Conservation (phyloP, 148 eudicot genomes). For the Pharnaceum exiguum region DNA sequence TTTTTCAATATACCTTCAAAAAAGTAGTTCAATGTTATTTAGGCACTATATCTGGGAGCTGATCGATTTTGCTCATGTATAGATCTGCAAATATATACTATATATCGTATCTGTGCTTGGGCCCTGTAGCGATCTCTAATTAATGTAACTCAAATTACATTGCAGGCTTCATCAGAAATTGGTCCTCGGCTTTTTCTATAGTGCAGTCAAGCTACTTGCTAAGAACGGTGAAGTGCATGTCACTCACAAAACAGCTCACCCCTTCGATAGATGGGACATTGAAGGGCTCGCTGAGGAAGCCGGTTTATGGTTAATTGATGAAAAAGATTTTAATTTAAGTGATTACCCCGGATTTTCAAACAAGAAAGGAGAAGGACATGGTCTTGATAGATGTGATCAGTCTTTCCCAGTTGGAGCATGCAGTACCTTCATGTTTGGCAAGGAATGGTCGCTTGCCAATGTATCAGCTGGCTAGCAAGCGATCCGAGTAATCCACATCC, state of each 20-base stretch:
- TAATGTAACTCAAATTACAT: not conserved
- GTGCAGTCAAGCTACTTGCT: conserved; percentile 18
- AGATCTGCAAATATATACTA: too few species aligned
- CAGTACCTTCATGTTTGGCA: conserved; percentile 19
- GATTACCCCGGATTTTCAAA: conserved; percentile 29
- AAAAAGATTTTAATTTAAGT: conserved; percentile 2
- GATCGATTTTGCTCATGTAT: too few species aligned
- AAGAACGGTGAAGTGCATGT: conserved; percentile 24
- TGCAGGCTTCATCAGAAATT: conserved; percentile 19
- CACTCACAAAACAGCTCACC: conserved; percentile 37
- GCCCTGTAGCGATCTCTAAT: not conserved
- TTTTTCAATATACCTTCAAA: too few species aligned
- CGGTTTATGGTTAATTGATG: conserved; percentile 5
- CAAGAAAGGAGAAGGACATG: conserved; percentile 20
- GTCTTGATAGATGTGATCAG: not conserved
- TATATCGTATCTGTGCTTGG: not conserved
- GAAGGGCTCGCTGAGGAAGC: conserved; percentile 16
- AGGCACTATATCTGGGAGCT: too few species aligned
- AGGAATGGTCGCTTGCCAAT: too few species aligned
- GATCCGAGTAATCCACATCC: too few species aligned
- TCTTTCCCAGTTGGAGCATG: conserved; percentile 26
- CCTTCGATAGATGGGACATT: conserved; percentile 25
- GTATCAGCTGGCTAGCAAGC: too few species aligned
- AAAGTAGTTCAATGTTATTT: too few species aligned
- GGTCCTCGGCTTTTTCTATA: conserved; percentile 24